Evolutionary conservation across 495 filamentous ascomycete genomes (phyloP).

Genomic region (Viridothelium virens): DNA sequence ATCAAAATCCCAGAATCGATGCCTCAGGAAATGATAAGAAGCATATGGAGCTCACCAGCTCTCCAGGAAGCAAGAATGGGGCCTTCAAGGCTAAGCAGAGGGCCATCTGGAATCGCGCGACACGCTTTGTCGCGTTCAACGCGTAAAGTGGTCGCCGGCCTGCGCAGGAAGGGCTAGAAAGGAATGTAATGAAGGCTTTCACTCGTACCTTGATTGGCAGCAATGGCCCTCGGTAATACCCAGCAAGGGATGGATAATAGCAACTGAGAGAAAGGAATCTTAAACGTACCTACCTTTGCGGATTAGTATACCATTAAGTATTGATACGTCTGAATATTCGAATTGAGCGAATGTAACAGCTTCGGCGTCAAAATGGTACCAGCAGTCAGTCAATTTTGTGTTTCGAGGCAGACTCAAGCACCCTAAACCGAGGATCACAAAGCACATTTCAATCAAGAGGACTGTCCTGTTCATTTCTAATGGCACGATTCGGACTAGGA

Average conservation of each 20-base stretch:
- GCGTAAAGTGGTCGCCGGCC: background rate
- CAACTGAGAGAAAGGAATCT: background rate
- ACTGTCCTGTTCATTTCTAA: too few relatives aligned
- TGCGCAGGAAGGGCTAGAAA: background rate
- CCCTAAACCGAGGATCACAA: too few relatives aligned
- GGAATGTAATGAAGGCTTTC: constrained; percentile 2
- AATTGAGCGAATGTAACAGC: too few relatives aligned
- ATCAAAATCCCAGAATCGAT: background rate
- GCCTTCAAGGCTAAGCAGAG: background rate
- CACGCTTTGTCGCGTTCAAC: background rate
- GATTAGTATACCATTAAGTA: too few relatives aligned
- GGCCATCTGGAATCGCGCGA: background rate
- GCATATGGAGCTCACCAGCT: background rate
- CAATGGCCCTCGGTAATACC: background rate
- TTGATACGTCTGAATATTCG: too few relatives aligned
- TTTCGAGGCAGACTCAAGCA: too few relatives aligned
- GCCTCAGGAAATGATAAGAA: too few relatives aligned
- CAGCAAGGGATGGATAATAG: background rate
- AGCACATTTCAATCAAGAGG: too few relatives aligned
- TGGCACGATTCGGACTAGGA: too few relatives aligned
- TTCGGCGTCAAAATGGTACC: too few relatives aligned
- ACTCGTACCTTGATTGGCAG: background rate
- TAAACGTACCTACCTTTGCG: too few relatives aligned
- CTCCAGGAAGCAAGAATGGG: background rate
- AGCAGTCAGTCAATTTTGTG: too few relatives aligned